Conservation (phyloP, 148 eudicot species). For the Rhododendron molle region DNA sequence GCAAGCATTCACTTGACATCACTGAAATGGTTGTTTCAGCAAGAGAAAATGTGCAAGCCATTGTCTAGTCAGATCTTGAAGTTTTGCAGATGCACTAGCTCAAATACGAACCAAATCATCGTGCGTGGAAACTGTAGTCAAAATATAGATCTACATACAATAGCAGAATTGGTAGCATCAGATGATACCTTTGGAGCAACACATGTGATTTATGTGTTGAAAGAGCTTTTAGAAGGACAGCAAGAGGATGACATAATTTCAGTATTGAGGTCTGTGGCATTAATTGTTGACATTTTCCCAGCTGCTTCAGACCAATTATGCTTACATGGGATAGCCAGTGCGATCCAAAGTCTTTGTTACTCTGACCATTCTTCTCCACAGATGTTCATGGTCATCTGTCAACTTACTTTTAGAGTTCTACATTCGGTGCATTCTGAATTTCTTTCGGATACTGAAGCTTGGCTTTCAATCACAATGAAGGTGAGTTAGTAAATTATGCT, state of each 20-base stretch:
- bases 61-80: constrained; percentile 65
- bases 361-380: constrained; percentile 30
- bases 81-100: constrained; percentile 44
- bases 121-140: constrained; percentile 22
- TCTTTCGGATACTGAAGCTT: constrained; percentile 51
- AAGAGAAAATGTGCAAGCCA: constrained; percentile 61
- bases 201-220: constrained; percentile 47
- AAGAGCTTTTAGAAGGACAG: constrained; percentile 42
- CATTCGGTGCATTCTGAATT: constrained; percentile 48
- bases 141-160: constrained; percentile 28
- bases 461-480: constrained; percentile 69
- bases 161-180: constrained; percentile 52
- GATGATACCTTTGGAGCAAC: constrained; percentile 65
- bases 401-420: constrained; percentile 56
- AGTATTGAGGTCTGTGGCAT: constrained; percentile 39
- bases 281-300: constrained; percentile 46
- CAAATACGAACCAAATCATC: constrained; percentile 22
- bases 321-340: constrained; percentile 61
- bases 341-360: constrained; percentile 45
- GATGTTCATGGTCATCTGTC: constrained; percentile 29
- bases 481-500: constrained; percentile 25
- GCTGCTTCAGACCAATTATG: constrained; percentile 84
- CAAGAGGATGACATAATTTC: constrained; percentile 45
- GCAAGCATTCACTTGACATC: constrained; percentile 55
- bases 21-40: constrained; percentile 87